phyloP scores from a whole-genome alignment of 2,329 filamentous ascomycete genomes.

The Botrytis tulipae region DNA sequence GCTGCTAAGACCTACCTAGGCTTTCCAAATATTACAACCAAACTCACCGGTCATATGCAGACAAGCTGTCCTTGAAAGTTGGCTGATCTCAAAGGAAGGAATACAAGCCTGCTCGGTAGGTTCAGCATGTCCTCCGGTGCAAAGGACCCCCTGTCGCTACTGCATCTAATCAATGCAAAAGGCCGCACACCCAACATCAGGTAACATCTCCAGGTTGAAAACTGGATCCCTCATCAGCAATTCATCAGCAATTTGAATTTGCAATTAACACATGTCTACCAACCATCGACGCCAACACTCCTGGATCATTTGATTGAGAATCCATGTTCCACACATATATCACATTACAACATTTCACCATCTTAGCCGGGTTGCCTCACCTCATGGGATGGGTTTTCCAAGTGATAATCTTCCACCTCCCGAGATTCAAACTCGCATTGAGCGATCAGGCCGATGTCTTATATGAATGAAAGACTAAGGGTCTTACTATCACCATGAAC shows the following conservation, averaged over 20 bases:
- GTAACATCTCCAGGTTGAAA: constrained; percentile 24
- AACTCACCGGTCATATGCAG: constrained; percentile 25
- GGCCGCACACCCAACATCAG: constrained; percentile 24
- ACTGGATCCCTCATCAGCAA: constrained; percentile 19
- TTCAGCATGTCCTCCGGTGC: constrained; percentile 18
- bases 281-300: constrained; percentile 18
- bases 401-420: constrained; percentile 18
- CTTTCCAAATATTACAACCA: constrained; percentile 9
- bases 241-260: constrained; percentile 17
- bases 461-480: constrained; percentile 10
- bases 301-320: constrained; percentile 16
- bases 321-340: constrained; percentile 14
- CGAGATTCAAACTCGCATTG: constrained; percentile 9
- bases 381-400: constrained; percentile 11
- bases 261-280: constrained; percentile 16
- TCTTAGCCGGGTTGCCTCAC: constrained; percentile 15
- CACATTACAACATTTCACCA: constrained; percentile 11
- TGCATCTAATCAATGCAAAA: constrained; percentile 26
- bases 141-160: constrained; percentile 23
- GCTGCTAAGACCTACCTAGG: constrained; percentile 22
- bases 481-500: constrained; percentile 15
- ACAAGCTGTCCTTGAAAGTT: constrained; percentile 20
- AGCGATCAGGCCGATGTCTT: constrained; percentile 16
- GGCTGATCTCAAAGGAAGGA: constrained; percentile 21
- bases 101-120: constrained; percentile 22